A percentile compares a stretch with the other conserved stretches of the same genome.
Conservation (phyloP, 2,329 filamentous ascomycete genomes). For the Pseudocercospora musae region DNA sequence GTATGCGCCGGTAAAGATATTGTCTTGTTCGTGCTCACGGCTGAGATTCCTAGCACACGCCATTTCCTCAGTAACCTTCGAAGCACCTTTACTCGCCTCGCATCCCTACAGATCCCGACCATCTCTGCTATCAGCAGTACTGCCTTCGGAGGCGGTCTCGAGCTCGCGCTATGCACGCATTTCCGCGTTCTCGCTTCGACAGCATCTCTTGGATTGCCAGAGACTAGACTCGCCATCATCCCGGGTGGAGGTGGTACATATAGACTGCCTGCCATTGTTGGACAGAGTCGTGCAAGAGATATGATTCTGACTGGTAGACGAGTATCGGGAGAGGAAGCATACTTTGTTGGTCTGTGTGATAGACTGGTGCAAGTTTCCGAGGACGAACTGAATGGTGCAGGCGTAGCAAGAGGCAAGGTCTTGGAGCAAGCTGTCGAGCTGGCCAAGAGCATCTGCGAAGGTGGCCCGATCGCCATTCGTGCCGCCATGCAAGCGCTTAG, state of each 20-base stretch:
- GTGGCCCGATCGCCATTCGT: constrained; percentile 77
- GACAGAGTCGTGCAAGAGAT: constrained; percentile 77
- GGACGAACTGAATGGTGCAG: constrained; percentile 51
- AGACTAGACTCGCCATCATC: constrained; percentile 90
- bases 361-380: constrained; percentile 77
- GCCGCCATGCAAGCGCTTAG: constrained; percentile 76
- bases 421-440: constrained; percentile 73
- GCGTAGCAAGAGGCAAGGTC: constrained; percentile 62
- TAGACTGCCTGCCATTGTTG: constrained; percentile 78
- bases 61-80: constrained; percentile 77
- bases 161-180: constrained; percentile 84
- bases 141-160: constrained; percentile 88
- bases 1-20: constrained; percentile 49
- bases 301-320: constrained; percentile 86
- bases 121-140: constrained; percentile 82
- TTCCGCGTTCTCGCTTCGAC: constrained; percentile 82
- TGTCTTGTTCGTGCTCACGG: neutral
- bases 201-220: constrained; percentile 76
- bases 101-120: constrained; percentile 78
- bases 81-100: constrained; percentile 68
- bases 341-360: constrained; percentile 86
- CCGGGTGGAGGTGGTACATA: constrained; percentile 92
- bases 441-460: constrained; percentile 82
- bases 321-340: constrained; percentile 78
- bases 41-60: constrained; percentile 57